phyloP scores from a whole-genome alignment of 2,329 filamentous ascomycete species.

The Claviceps sp. region DNA sequence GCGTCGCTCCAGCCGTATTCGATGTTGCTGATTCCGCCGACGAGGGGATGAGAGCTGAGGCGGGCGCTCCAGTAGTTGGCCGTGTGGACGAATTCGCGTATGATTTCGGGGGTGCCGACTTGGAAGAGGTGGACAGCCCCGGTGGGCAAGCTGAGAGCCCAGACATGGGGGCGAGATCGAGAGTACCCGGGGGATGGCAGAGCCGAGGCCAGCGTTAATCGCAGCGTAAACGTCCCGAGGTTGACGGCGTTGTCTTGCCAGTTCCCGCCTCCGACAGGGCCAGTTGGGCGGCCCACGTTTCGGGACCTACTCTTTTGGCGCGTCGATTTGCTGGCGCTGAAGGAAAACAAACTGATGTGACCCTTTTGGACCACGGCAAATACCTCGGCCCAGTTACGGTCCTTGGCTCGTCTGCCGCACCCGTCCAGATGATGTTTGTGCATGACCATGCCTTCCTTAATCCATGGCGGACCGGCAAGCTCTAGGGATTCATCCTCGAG shows the following conservation, averaged over 20 bases:
- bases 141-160: slow-evolving; percentile 81
- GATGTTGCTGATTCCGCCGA: slow-evolving; percentile 89
- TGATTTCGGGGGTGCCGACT: slow-evolving; percentile 87
- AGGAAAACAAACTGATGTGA: slow-evolving; percentile 87
- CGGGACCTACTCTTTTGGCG: slow-evolving; percentile 50
- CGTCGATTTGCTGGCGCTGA: slow-evolving; percentile 66
- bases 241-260: slow-evolving; percentile 96
- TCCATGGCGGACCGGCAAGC: slow-evolving; percentile 89
- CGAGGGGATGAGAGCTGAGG: slow-evolving; percentile 81
- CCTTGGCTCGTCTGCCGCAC: slow-evolving; percentile 81
- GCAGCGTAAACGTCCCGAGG: slow-evolving; percentile 72
- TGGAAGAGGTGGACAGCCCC: slow-evolving; percentile 98
- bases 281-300: slow-evolving; percentile 34
- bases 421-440: slow-evolving; percentile 94
- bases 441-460: slow-evolving; percentile 89
- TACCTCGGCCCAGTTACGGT: slow-evolving; percentile 86
- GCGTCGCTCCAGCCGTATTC: slow-evolving; percentile 93
- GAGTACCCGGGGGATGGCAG: slow-evolving; percentile 89
- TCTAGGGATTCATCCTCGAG: slow-evolving; percentile 89
- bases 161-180: slow-evolving; percentile 79
- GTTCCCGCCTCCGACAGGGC: slow-evolving; percentile 83
- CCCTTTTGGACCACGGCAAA: slow-evolving; percentile 96
- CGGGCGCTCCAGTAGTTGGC: slow-evolving; percentile 97
- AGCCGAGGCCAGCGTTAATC: slow-evolving; percentile 82
- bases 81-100: slow-evolving; percentile 84